Base-by-base conservation (phyloP, 805 yeast genomes). In the Zygoascus flipseniorum region DNA sequence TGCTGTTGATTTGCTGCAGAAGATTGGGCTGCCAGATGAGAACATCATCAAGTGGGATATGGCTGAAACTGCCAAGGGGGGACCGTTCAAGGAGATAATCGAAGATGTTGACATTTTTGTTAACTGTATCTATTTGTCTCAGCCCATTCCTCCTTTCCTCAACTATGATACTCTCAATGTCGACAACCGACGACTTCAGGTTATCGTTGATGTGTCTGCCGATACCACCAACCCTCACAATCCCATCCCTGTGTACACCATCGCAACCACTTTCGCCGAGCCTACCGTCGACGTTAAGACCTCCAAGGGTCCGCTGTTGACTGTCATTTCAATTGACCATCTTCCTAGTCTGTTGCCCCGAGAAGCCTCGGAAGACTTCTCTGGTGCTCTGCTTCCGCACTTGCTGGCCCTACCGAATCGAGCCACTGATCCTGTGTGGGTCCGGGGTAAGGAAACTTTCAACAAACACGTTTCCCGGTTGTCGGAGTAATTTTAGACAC, bases 141-240 rank as follows among this genome's bases (percentile, higher is more conserved):
- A 83, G 72, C 95, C 96, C 67, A 93, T 93, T 65, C 84, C 98
- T 35, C 97, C 98, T 51, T 93, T 93, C 69, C 77, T 89, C 66
- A 81, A 84, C 72, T 71, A 68, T 62, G 86, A 85, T 32, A 69
- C 79, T 55, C 78, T 93, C 68, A 86, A 86, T 72, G 69, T 67
- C 54, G 72, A 75, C 45, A 71, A 75, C 59, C 88, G 99, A 81
- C 84, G 78, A 60, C 79, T 93, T 67, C 81, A 92, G 71, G 88
- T 95, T 16, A 89, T 93, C 56, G 97, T 93, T 51, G 99, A 93
- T 70, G 99, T 93, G 54, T 87, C 96, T 51, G 99, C 99, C 53
- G 99, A 93, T 73, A 93, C 98, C 48, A 93, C 99, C 52, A 93
- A 93, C 72, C 97, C 97, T 56, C 92, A 89, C 76, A 93, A 93